A percentile compares a stretch with the other conserved stretches of the same genome.
phyloP scores from a whole-genome alignment of 2,329 filamentous ascomycete genomes.

The Dothistroma septosporum region DNA sequence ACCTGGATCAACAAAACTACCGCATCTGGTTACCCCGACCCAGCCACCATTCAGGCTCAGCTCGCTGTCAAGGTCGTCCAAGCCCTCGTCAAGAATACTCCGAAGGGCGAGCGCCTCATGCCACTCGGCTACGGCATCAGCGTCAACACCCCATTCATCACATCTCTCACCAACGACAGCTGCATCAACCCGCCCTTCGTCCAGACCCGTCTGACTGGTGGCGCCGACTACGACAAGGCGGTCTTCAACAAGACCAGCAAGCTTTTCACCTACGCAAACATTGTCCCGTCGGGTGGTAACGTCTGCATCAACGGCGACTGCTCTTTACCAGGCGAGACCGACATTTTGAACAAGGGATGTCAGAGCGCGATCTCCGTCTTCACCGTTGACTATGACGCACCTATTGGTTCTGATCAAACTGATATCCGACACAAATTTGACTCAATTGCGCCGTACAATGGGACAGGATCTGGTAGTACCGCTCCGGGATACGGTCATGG shows the following conservation, averaged over 20 bases:
- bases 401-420: conserved; percentile 29
- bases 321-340: conserved; percentile 49
- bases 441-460: conserved; percentile 13
- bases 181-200: conserved; percentile 44
- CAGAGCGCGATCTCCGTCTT: conserved; percentile 45
- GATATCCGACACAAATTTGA: conserved; percentile 11
- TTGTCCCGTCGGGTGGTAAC: conserved; percentile 35
- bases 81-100: conserved; percentile 41
- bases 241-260: conserved; percentile 44
- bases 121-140: conserved; percentile 50
- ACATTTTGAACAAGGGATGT: conserved; percentile 43
- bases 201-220: conserved; percentile 49
- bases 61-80: conserved; percentile 45
- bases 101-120: conserved; percentile 34
- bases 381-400: conserved; percentile 51
- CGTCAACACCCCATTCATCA: conserved; percentile 50
- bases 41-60: conserved; percentile 43
- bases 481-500: not conserved
- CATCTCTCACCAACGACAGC: conserved; percentile 36
- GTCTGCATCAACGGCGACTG: conserved; percentile 52
- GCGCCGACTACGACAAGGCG: conserved; percentile 46
- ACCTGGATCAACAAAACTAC: conserved; percentile 42
- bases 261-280: conserved; percentile 43
- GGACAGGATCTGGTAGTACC: conserved; percentile 4
- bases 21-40: conserved; percentile 34